A percentile compares a stretch with the other conserved stretches of the same genome.
Evolutionary conservation across 1,284 basidiomycete species (phyloP).

Genomic region (Ustilago trichophora): DNA sequence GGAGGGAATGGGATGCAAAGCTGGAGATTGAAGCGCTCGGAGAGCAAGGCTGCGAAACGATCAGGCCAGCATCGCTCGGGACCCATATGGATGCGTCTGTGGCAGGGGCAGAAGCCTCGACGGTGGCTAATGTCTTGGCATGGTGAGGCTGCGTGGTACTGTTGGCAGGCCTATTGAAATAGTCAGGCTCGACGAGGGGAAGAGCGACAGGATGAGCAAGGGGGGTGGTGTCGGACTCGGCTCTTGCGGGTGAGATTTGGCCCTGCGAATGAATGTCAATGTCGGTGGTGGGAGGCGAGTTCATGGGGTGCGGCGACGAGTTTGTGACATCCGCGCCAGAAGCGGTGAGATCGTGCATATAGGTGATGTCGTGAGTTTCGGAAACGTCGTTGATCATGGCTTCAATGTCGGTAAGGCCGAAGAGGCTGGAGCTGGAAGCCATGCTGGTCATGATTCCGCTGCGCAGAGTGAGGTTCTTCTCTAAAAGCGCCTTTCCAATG

Average conservation of each 20-base stretch:
- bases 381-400: slow-evolving; percentile 28
- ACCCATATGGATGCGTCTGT: slow-evolving; percentile 16
- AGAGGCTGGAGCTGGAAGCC: slow-evolving; percentile 35
- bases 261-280: slow-evolving; percentile 19
- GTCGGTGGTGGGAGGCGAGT: slow-evolving; percentile 53
- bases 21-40: slow-evolving; percentile 35
- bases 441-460: slow-evolving; percentile 50
- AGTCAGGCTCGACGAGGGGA: slow-evolving; percentile 8
- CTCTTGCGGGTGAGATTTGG: slow-evolving; percentile 13
- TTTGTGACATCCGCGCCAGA: no score
- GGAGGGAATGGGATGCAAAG: slow-evolving; percentile 24
- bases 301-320: slow-evolving; percentile 10
- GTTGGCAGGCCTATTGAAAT: slow-evolving; percentile 35
- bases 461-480: slow-evolving; percentile 56
- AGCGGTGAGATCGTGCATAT: neutral
- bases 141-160: no score
- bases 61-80: slow-evolving; percentile 33
- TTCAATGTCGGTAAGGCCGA: slow-evolving; percentile 28
- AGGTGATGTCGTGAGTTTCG: neutral
- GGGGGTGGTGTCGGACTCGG: slow-evolving; percentile 26
- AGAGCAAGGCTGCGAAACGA: slow-evolving; percentile 36
- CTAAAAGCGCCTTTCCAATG: slow-evolving; percentile 59
- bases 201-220: slow-evolving; percentile 11
- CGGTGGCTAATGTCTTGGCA: neutral
- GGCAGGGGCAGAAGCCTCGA: neutral